phyloP scores from a whole-genome alignment of 2,329 filamentous ascomycete genomes.

The Geosmithia morbida region DNA sequence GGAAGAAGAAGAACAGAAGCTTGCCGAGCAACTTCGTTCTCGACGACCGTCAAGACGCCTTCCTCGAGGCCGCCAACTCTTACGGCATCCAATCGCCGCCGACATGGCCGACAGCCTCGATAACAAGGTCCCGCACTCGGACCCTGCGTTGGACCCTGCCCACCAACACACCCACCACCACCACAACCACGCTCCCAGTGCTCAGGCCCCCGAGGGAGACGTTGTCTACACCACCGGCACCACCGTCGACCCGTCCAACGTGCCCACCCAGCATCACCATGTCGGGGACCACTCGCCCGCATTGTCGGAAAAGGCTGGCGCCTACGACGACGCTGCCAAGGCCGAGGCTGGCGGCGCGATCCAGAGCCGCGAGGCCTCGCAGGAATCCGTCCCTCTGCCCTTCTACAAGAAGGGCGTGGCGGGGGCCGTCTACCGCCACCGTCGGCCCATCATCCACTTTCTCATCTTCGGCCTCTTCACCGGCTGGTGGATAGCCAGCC shows the following conservation, averaged over 20 bases:
- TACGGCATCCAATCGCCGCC: neutral
- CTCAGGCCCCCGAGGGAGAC: slow-evolving; percentile 19
- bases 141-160: slow-evolving; percentile 17
- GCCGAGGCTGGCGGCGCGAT: slow-evolving; percentile 13
- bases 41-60: neutral
- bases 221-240: slow-evolving; percentile 31
- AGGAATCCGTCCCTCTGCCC: neutral
- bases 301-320: slow-evolving; percentile 11
- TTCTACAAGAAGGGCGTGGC: slow-evolving; percentile 7
- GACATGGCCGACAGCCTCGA: slow-evolving; percentile 3
- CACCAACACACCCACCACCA: slow-evolving; percentile 29
- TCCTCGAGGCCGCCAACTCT: neutral
- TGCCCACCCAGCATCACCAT: slow-evolving; percentile 18
- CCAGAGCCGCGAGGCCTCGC: slow-evolving; percentile 10
- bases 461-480: slow-evolving; percentile 28
- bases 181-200: slow-evolving; percentile 22
- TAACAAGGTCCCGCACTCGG: neutral
- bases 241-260: slow-evolving; percentile 17
- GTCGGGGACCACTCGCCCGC: slow-evolving; percentile 14
- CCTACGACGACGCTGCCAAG: slow-evolving; percentile 25
- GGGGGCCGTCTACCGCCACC: slow-evolving; percentile 26
- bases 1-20: neutral
- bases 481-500: slow-evolving; percentile 63
- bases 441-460: slow-evolving; percentile 30
- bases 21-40: neutral